phyloP scores from a whole-genome alignment of 1,284 basidiomycete species.

The Apiotrichum sp. region DNA sequence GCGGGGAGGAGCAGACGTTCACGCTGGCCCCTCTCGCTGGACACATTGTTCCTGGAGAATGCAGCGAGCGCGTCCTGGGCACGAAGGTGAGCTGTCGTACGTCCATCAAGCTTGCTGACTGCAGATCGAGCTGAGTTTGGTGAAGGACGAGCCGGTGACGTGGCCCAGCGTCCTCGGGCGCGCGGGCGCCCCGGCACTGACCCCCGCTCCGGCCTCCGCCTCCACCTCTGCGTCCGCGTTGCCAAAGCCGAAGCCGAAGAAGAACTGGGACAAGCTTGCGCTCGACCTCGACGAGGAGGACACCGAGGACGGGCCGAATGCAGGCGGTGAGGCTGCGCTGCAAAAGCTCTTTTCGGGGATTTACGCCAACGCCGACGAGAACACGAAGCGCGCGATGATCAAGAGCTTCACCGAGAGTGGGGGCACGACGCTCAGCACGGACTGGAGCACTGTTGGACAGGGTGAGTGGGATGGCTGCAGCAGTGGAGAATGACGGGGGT shows the following conservation, averaged over 20 bases:
- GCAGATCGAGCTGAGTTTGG: conserved; percentile 42
- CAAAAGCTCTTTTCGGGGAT: conserved; percentile 53
- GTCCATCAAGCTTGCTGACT: neutral
- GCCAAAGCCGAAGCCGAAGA: conserved; percentile 14
- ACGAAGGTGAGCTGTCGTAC: conserved; percentile 67
- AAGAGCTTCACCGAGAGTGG: conserved; percentile 90
- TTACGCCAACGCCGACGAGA: conserved; percentile 77
- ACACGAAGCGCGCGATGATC: conserved; percentile 87
- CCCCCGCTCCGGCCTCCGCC: neutral
- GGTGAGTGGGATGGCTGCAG: conserved; percentile 26
- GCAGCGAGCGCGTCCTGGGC: conserved; percentile 64
- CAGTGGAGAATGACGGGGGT: no score
- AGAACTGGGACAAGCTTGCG: conserved; percentile 45
- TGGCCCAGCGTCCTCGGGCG: conserved; percentile 59
- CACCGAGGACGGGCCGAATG: conserved; percentile 20
- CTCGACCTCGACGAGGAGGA: conserved; percentile 33
- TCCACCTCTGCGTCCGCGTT: neutral
- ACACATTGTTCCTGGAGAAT: conserved; percentile 62
- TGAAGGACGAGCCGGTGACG: conserved; percentile 44
- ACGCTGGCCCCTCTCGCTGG: conserved; percentile 65
- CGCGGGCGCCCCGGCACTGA: neutral
- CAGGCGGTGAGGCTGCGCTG: conserved; percentile 40
- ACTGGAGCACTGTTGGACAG: conserved; percentile 81
- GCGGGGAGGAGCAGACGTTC: conserved; percentile 53
- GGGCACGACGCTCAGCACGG: conserved; percentile 85